These are phyloP conservation scores for Oemleria cerasiformis DNA, from an alignment of 306 rosid genomes.

Conservation along the genomic window DNA sequence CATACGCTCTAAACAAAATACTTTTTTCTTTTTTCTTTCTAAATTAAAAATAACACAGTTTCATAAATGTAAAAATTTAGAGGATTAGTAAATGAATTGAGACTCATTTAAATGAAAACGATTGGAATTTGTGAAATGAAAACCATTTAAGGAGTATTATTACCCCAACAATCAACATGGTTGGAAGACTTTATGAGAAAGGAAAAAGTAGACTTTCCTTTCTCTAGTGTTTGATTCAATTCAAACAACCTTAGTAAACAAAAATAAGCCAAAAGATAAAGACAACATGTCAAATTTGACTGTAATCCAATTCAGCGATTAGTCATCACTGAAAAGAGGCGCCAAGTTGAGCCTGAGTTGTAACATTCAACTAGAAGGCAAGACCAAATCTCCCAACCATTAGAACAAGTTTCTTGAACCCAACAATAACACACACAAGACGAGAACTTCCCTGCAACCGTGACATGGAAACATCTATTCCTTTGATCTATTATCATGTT, in stretches of 20 bases:
- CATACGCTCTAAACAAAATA: neutral
- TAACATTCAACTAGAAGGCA: neutral
- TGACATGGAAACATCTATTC: neutral
- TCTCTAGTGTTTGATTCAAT: neutral
- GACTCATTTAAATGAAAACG: neutral
- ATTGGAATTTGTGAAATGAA: neutral
- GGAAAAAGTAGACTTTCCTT: neutral
- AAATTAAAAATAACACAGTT: too few relatives aligned
- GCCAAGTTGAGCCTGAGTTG: neutral
- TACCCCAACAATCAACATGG: neutral
- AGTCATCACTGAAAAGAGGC: neutral
- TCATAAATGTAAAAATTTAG: too few relatives aligned
- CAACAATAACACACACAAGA: neutral
- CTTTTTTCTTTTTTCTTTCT: too few relatives aligned
- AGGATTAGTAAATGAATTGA: too few relatives aligned
- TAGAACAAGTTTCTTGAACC: neutral
- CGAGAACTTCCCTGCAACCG: neutral
- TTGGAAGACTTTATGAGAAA: neutral
- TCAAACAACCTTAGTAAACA: neutral
- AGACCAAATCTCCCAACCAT: neutral
- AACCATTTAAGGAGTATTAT: neutral
- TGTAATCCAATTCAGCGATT: slow-evolving; percentile 14
- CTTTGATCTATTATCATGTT: too few relatives aligned
- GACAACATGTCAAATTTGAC: neutral
- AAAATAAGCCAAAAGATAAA: neutral